Conservation (phyloP, 495 filamentous ascomycete genomes). For the Penicillium lagena region DNA sequence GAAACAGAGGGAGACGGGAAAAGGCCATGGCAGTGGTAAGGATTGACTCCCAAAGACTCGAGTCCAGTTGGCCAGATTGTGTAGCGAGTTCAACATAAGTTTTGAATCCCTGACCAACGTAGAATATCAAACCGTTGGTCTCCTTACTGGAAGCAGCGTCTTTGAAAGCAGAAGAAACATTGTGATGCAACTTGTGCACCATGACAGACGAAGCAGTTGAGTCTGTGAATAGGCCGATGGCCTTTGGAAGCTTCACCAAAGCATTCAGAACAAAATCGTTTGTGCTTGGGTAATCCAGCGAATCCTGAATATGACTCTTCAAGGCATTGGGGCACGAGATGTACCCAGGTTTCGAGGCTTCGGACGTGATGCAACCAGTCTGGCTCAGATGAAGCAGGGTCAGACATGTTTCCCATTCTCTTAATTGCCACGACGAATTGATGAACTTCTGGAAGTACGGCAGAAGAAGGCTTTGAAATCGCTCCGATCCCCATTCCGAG, state of each 20-base stretch:
- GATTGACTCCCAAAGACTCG: slow-evolving; percentile 48
- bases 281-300: slow-evolving; percentile 42
- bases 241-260: slow-evolving; percentile 32
- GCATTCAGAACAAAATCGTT: slow-evolving; percentile 32
- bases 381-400: slow-evolving; percentile 62
- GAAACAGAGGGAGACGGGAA: slow-evolving; percentile 55
- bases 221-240: slow-evolving; percentile 30
- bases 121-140: slow-evolving; percentile 19
- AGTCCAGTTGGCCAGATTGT: slow-evolving; percentile 34
- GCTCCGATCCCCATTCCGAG: slow-evolving; percentile 61
- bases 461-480: slow-evolving; percentile 69
- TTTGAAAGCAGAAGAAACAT: slow-evolving; percentile 17
- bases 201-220: slow-evolving; percentile 27
- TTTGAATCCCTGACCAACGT: slow-evolving; percentile 42
- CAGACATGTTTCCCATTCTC: slow-evolving; percentile 62
- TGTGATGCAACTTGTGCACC: slow-evolving; percentile 26
- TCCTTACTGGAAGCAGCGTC: slow-evolving; percentile 15
- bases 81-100: slow-evolving; percentile 35
- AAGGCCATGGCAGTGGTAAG: slow-evolving; percentile 55
- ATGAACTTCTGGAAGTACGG: slow-evolving; percentile 84
- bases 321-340: slow-evolving; percentile 59
- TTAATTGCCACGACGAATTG: slow-evolving; percentile 60
- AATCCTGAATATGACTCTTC: slow-evolving; percentile 61
- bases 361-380: slow-evolving; percentile 39
- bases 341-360: slow-evolving; percentile 44